Conservation (phyloP, 371 early-diverging fungal genomes). For the Apophysomyces variabilis region DNA sequence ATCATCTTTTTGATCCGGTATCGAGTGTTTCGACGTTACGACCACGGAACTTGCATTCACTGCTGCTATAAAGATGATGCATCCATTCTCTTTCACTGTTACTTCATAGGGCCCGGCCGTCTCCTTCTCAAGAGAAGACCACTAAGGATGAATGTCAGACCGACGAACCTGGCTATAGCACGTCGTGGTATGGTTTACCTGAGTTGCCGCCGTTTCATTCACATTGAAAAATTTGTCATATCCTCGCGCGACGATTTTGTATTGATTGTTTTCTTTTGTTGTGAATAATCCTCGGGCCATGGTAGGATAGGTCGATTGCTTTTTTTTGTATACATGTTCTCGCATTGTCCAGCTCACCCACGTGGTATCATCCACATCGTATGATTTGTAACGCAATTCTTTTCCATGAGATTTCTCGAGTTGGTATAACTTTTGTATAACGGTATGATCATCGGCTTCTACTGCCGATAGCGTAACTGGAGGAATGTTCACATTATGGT, state of each 20-base stretch:
- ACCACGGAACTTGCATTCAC: slow-evolving; percentile 64
- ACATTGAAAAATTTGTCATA: slow-evolving; percentile 97
- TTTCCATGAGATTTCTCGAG: slow-evolving; percentile 17
- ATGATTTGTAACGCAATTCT: slow-evolving; percentile 32
- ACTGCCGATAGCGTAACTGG: background rate
- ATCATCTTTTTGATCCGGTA: slow-evolving; percentile 43
- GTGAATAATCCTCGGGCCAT: slow-evolving; percentile 88
- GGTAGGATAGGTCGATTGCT: slow-evolving; percentile 64
- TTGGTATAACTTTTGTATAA: slow-evolving; percentile 23
- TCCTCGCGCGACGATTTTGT: slow-evolving; percentile 78
- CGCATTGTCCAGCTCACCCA: slow-evolving; percentile 53
- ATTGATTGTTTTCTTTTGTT: slow-evolving; percentile 23
- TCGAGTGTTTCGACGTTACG: slow-evolving; percentile 90
- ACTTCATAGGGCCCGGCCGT: slow-evolving; percentile 89
- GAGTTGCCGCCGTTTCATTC: slow-evolving; percentile 61
- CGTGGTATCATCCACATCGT: slow-evolving; percentile 17
- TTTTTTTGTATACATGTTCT: slow-evolving; percentile 61
- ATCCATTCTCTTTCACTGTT: slow-evolving; percentile 96
- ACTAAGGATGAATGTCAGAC: slow-evolving; percentile 34
- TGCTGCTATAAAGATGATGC: slow-evolving; percentile 87
- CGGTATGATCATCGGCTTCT: slow-evolving; percentile 15
- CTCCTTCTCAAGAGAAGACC: slow-evolving; percentile 59
- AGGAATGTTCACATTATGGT: background rate
- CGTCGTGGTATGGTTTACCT: slow-evolving; percentile 26
- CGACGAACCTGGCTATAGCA: background rate